A percentile compares a stretch with the other conserved stretches of the same genome.
These are phyloP conservation scores for Ceratobasidium sp. DNA, from an alignment of 1,284 basidiomycete species.

Conservation along the genomic window DNA sequence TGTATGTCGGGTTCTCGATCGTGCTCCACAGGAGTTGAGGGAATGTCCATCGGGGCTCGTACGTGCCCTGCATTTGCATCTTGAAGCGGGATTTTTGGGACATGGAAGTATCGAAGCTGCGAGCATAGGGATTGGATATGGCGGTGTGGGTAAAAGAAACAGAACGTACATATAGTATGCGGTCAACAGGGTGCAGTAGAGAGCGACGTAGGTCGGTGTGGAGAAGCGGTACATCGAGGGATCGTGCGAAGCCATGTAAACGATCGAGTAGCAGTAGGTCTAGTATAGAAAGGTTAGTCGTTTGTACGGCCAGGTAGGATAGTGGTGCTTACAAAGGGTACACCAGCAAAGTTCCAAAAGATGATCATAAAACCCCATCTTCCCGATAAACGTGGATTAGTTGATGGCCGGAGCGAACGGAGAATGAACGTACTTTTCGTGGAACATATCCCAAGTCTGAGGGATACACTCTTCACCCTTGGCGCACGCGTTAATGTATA, in stretches of 20 bases:
- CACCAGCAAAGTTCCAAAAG: constrained; percentile 98
- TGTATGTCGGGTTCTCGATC: constrained; percentile 89
- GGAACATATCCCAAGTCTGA: constrained; percentile 99
- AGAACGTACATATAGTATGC: constrained; percentile 84
- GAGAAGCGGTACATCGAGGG: constrained; percentile 91
- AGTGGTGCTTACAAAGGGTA: constrained; percentile 60
- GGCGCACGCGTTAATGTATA: constrained; percentile 96
- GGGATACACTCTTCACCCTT: constrained; percentile 98
- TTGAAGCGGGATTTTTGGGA: constrained; percentile 98
- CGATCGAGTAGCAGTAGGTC: constrained; percentile 97
- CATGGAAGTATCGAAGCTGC: constrained; percentile 93
- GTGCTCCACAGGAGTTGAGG: constrained; percentile 91
- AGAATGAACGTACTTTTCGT: constrained; percentile 78
- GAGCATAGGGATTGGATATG: constrained; percentile 48
- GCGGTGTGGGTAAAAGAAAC: background rate
- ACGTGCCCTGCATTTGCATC: constrained; percentile 94
- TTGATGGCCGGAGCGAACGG: background rate
- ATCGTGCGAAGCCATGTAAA: constrained; percentile 96
- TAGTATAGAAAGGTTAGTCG: constrained; percentile 56
- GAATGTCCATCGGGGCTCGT: constrained; percentile 89
- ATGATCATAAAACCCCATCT: constrained; percentile 94
- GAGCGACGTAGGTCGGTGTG: constrained; percentile 75
- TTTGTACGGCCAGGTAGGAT: constrained; percentile 63
- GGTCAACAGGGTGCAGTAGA: constrained; percentile 79
- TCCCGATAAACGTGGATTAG: background rate